Conservation (phyloP, 164 flowering plant species). For the Aristolochia contorta region DNA sequence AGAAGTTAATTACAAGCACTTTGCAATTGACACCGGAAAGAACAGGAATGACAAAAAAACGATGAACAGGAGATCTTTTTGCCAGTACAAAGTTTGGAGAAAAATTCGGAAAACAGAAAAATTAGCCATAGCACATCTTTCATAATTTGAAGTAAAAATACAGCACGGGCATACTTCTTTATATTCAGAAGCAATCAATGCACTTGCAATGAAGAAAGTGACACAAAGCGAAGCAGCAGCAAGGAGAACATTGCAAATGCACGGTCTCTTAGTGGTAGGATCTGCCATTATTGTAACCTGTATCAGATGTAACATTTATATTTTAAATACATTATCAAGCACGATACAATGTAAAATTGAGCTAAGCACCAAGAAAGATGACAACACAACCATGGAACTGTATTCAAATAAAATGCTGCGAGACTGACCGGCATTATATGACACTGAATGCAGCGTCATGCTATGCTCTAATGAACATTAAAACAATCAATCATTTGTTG, state of each 20-base stretch:
- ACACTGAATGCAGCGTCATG: neutral
- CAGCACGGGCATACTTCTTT: slow-evolving; percentile 12
- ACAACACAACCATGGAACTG: neutral
- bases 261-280: slow-evolving; percentile 36
- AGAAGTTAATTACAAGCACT: neutral
- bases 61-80: neutral
- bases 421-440: too few relatives aligned
- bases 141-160: neutral
- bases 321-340: neutral
- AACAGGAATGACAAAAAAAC: neutral
- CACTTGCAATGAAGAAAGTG: slow-evolving; percentile 27
- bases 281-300: slow-evolving; percentile 42
- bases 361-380: neutral
- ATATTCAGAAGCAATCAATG: slow-evolving; percentile 20
- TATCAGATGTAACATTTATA: neutral
- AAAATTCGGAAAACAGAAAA: too few relatives aligned
- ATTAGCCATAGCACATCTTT: neutral
- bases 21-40: too few relatives aligned
- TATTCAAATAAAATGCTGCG: neutral
- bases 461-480: neutral
- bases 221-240: slow-evolving; percentile 37
- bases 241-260: slow-evolving; percentile 34
- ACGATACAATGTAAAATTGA: neutral
- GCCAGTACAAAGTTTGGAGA: neutral
- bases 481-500: neutral